These are phyloP conservation scores for Blastobotrys malaysiensis DNA, from an alignment of 1,139 yeast species.

Conservation along the genomic window DNA sequence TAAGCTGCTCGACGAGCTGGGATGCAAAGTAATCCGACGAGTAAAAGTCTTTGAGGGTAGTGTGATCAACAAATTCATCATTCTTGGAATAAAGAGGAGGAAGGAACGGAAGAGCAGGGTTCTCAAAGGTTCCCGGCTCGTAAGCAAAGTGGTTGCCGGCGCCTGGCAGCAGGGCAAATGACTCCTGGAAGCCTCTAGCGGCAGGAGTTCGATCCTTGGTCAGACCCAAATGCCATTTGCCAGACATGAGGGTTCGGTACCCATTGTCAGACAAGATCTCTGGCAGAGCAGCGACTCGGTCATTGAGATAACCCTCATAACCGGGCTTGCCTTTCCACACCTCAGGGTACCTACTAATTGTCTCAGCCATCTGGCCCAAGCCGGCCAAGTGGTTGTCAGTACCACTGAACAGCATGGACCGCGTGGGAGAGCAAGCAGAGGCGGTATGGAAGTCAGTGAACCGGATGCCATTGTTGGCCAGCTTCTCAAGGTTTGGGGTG, in stretches of 20 bases:
- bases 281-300: constrained; percentile 48
- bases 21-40: constrained; percentile 44
- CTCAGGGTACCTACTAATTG: constrained; percentile 33
- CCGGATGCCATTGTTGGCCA: constrained; percentile 43
- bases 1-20: constrained; percentile 38
- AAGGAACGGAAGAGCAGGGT: constrained; percentile 11
- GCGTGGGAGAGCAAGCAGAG: constrained; percentile 59
- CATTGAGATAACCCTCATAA: constrained; percentile 52
- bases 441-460: constrained; percentile 60
- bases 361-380: constrained; percentile 54
- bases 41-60: constrained; percentile 46
- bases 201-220: constrained; percentile 47
- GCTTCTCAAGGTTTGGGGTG: constrained; percentile 47
- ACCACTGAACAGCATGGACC: constrained; percentile 57
- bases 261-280: constrained; percentile 48
- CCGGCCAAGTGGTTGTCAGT: constrained; percentile 61
- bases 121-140: constrained; percentile 30
- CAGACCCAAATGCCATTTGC: constrained; percentile 57
- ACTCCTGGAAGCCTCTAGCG: constrained; percentile 47
- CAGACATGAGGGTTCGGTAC: constrained; percentile 46
- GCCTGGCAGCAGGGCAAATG: constrained; percentile 50
- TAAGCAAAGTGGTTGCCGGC: constrained; percentile 54
- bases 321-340: constrained; percentile 41
- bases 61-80: constrained; percentile 34
- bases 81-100: constrained; percentile 36